Evolutionary conservation across 495 filamentous ascomycete genomes (phyloP), one percentile per base, ranked within the genome.

Genomic region (Hypoxylon lienhwacheense): DNA sequence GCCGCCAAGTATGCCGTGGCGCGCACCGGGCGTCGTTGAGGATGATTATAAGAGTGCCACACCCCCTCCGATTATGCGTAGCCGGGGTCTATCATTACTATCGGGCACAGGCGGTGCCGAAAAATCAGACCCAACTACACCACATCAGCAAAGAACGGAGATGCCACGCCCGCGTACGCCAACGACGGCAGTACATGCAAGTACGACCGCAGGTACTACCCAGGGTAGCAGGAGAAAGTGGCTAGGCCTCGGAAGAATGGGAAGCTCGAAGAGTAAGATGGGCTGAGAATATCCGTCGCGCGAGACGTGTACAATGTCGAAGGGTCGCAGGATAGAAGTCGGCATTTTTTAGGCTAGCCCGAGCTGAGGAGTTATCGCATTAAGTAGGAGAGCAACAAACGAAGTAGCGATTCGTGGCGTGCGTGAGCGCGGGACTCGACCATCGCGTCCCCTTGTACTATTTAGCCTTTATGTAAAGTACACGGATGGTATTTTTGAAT

Each of bases 31-130:
- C 0, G 31, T 61, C 4, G 44, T 51, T 2, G 72, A 68, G 4
- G 69, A 72, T 10, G 47, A 61, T 15, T 39, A 63, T 2, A 53
- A 62, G 2, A 69, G 74, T 7, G 72, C 73, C 10, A 77, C 75
- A 7, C 75, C 75, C 19, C 74, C 75, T 3, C 75, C 75, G 0
- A 78, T 78, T 36, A 41, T 69, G 50, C 67, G 74, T 8, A 76
- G 63, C 37, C 74, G 67, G 20, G 61, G 45, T 4, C 47, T 42
- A 7, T 45, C 40, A 5, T 50, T 62, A 5, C 39, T 47, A 3
- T 61, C 62, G 2, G 51, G 59, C 21, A 48, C 64, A 7, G 63
- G 65, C 10, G 59, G 54, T 5, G 55, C 43, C 0, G 53, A 60
- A 1, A 34, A 63, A 19, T 59, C 42, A 17, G 32, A 39, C 0